Base-by-base conservation (phyloP, 164 flowering plant species). In the Magnolia sinica region DNA sequence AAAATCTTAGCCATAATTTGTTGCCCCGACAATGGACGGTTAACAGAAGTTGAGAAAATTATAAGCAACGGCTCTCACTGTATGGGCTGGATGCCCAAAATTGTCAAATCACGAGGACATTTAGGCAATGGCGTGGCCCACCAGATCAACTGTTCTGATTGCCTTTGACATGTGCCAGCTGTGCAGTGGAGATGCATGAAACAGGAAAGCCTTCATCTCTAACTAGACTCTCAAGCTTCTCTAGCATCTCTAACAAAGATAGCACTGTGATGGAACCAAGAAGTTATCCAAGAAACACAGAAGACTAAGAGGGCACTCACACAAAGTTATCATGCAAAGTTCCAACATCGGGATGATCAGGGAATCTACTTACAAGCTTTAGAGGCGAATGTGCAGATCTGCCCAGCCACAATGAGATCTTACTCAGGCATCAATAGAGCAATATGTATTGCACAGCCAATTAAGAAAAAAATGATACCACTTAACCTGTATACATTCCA, bases 401-500 rank as follows among this genome's bases (percentile, higher is more conserved):
- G 87, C 74, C 71, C 81, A 67, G 19, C 73, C 77, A 78, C 20
- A 27, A 23, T 66, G 70, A 61, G 50, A 8, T 64, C 49, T 65
- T 67, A 0, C 7, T 7, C 10, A 9, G 22, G 50, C 20, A 27
- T 22, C 27, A 24, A 59, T 8, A 23, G 66, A 68, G 7, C 45
- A 52, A 50, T 6, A 64, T 66, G 64, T 50, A 24, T 7, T 11
- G 14, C 27, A 37, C 23, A 8, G 22, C 24, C 66, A 71, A 31
- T 10, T 8, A 64, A 76, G 24, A 74, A 52, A 23, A 74, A 59
- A 45, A 77, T 18, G 49, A 68, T 72, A 59, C 22, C 4, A 37
- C 10, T 72, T 50, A 69, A 93, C 98, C 98, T 89, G 87, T 92
- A 92, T 24, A 96, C 99, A 82, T 96, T 92, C 99, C 99, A 96